Evolutionary conservation across 2,329 filamentous ascomycete species (phyloP).

Genomic region (Penicillium sclerotiorum): DNA sequence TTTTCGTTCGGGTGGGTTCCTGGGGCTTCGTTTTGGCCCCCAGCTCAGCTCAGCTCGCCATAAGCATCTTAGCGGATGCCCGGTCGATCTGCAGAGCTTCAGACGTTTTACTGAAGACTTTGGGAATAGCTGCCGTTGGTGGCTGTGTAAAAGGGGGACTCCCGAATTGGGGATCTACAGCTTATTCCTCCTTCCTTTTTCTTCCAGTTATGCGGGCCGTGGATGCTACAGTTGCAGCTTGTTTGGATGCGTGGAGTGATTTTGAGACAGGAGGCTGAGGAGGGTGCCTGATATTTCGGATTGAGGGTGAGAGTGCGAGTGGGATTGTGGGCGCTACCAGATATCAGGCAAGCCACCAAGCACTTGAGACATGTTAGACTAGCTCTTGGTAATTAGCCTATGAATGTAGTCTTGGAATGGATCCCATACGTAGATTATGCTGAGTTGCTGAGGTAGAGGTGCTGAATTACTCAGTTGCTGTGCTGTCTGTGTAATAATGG

Average conservation of each 20-base stretch:
- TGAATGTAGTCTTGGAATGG: too few species aligned
- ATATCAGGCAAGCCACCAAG: too few species aligned
- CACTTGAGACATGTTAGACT: too few species aligned
- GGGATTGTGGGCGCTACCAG: too few species aligned
- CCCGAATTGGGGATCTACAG: background rate
- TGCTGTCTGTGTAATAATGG: too few species aligned
- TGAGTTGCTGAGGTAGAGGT: too few species aligned
- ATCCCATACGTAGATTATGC: too few species aligned
- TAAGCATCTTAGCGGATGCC: background rate
- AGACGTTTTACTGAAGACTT: background rate
- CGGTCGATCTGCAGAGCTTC: conserved; percentile 7
- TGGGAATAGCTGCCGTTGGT: background rate
- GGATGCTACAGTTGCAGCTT: conserved; percentile 5
- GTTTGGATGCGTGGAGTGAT: background rate
- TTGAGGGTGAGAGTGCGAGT: too few species aligned
- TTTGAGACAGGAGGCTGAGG: too few species aligned
- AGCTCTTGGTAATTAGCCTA: too few species aligned
- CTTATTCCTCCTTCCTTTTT: background rate
- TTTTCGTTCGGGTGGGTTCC: background rate
- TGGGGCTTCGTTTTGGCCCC: background rate
- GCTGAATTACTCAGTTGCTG: too few species aligned
- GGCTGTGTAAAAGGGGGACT: conserved; percentile 4
- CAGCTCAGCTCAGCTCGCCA: conserved; percentile 8
- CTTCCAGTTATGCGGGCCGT: background rate
- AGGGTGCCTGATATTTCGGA: too few species aligned